Evolutionary conservation across 345 rosid species (phyloP).

Genomic region (Adansonia digitata): DNA sequence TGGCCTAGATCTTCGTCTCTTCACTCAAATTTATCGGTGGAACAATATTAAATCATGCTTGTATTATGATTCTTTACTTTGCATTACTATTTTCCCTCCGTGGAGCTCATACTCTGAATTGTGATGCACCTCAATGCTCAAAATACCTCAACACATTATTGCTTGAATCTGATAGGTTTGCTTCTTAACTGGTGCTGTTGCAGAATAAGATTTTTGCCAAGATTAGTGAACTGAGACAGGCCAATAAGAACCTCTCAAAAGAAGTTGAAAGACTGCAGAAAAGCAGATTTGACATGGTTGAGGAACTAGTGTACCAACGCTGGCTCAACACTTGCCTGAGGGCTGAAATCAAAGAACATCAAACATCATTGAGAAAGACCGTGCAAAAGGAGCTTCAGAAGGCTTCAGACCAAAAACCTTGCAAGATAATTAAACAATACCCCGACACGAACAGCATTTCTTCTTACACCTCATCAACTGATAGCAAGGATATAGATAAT

Average conservation of each 20-base stretch:
- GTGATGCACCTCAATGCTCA: neutral
- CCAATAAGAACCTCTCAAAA: conserved; percentile 21
- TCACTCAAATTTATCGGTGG: no score
- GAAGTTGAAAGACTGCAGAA: conserved; percentile 28
- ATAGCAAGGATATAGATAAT: conserved; percentile 10
- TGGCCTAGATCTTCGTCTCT: no score
- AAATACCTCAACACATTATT: neutral
- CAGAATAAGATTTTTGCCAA: conserved; percentile 18
- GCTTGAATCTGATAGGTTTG: neutral
- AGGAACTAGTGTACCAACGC: conserved; percentile 40
- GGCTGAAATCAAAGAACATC: conserved; percentile 18
- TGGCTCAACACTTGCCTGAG: conserved; percentile 40
- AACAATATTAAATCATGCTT: no score
- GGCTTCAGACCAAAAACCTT: neutral
- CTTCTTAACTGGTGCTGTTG: neutral
- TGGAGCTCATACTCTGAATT: neutral
- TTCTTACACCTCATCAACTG: conserved; percentile 12
- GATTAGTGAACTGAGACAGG: conserved; percentile 1
- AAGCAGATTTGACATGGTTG: conserved; percentile 30
- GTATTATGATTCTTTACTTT: no score
- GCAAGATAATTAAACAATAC: neutral
- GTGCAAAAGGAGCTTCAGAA: neutral
- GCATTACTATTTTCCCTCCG: no score
- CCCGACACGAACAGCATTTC: neutral
- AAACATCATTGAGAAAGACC: conserved; percentile 4